Conservation (phyloP, 2,329 filamentous ascomycete species). For the Fusarium torreyae region DNA sequence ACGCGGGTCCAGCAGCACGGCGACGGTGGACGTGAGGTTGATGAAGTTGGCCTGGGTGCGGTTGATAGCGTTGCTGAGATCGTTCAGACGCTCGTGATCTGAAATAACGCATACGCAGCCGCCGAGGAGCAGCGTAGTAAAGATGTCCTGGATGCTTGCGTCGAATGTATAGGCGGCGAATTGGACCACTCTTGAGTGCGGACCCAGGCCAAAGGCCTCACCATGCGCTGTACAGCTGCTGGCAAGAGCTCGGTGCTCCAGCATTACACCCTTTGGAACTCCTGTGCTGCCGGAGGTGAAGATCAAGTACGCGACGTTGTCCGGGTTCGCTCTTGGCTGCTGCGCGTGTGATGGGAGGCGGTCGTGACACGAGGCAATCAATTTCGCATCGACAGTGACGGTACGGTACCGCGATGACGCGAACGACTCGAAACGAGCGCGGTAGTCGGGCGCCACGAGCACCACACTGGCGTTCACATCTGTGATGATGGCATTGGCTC, state of each 20-base stretch:
- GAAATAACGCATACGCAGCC: constrained; percentile 69
- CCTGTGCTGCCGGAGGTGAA: constrained; percentile 37
- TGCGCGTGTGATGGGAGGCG: constrained; percentile 13
- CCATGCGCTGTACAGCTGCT: constrained; percentile 15
- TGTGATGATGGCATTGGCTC: constrained; percentile 15
- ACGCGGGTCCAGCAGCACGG: constrained; percentile 10
- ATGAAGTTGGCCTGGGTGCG: constrained; percentile 14
- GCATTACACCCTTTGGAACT: constrained; percentile 23
- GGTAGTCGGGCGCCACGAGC: constrained; percentile 11
- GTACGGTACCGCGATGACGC: constrained; percentile 10
- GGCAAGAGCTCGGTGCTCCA: constrained; percentile 28
- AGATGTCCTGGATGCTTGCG: constrained; percentile 25
- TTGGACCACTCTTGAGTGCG: constrained; percentile 37
- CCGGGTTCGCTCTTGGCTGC: constrained; percentile 12
- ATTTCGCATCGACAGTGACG: constrained; percentile 10
- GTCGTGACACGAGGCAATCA: constrained; percentile 12
- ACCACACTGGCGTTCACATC: constrained; percentile 15
- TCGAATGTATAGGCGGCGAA: constrained; percentile 47
- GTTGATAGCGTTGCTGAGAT: constrained; percentile 29
- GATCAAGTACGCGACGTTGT: constrained; percentile 19
- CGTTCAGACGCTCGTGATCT: constrained; percentile 63
- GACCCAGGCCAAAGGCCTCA: constrained; percentile 15
- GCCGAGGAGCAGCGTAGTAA: constrained; percentile 49
- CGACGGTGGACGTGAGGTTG: constrained; percentile 12
- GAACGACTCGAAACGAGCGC: constrained; percentile 16